Base-by-base conservation (phyloP, 345 rosid genomes). In the Melaleuca alternifolia region DNA sequence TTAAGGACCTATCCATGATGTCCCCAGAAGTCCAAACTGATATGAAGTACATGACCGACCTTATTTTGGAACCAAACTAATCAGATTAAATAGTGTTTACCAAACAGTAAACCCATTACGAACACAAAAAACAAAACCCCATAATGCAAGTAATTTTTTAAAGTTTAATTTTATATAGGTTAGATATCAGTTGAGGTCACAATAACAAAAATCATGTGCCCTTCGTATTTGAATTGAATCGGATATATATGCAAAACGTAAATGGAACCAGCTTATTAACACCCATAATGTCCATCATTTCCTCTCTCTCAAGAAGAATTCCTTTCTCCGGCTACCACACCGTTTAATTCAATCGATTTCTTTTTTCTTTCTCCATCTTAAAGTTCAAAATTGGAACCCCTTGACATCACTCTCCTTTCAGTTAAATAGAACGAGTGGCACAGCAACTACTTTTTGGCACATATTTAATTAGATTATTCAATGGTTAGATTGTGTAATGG, bases 401-500 rank as follows among this genome's bases (percentile, higher is more conserved):
- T 16, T 10, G 48, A 71, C 79, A 71, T 71, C 79, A 71, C 20
- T 71, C 79, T 33, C 24, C 24, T 20, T 71, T 71, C 79, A 18
- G 79, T 37, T 18, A 5, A 71, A 33, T 2, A 33, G 23, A 46
- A 71, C 46, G 46, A 3, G 24, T 18, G 46, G 79, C 79, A 33
- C 79, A 11, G 24, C 12, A 33, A 21, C 48, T 18, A 12, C 48
- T 33, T 71, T 71, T 71, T 71, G 79, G 46, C 48, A 16, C 24
- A 20, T 54, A 54, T 54, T 48, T 65, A 46, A 54, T 83, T 77
- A 75, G 71, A 57, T 54, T 82, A 52, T 14, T 88, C 54, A 24
- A 71, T 44, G 50, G 44, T 85, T 87, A 86, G 50, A 53, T 85
- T 48, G 41, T 54, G 86, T 88, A 33, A 90, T 88, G 50, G 88